These are phyloP conservation scores for Aegilops sharonensis DNA, from an alignment of 176 grass and related monocot genomes.

Conservation along the genomic window DNA sequence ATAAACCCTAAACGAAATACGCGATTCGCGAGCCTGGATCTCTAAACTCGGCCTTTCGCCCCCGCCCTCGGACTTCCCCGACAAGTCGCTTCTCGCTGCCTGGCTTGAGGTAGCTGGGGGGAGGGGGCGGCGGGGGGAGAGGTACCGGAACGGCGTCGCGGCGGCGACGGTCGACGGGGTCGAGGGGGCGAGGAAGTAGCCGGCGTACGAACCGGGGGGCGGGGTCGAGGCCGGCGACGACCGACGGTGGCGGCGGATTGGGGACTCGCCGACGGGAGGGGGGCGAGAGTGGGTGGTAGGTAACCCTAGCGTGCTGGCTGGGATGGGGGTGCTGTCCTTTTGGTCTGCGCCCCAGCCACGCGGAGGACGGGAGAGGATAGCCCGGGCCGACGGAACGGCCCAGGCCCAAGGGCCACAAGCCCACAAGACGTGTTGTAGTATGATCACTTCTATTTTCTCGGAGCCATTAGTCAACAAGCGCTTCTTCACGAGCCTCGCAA, in stretches of 20 bases:
- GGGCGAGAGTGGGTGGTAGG: too few relatives aligned
- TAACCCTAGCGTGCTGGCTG: too few relatives aligned
- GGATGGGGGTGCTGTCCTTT: too few relatives aligned
- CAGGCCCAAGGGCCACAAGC: too few relatives aligned
- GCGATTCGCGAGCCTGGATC: not conserved
- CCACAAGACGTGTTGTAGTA: too few relatives aligned
- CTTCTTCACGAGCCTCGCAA: too few relatives aligned
- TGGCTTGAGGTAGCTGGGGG: not conserved
- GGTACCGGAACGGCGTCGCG: not conserved
- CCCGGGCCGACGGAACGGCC: too few relatives aligned
- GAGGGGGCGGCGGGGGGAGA: not conserved
- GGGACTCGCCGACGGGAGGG: not conserved
- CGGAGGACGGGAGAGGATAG: too few relatives aligned
- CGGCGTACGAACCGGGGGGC: too few relatives aligned
- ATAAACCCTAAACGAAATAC: not conserved
- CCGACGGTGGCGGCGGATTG: not conserved
- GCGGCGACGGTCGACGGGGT: not conserved
- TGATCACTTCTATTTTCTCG: too few relatives aligned
- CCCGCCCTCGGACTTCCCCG: not conserved
- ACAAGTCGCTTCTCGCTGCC: not conserved
- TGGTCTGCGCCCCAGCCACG: too few relatives aligned
- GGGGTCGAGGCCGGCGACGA: not conserved
- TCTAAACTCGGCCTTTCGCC: not conserved
- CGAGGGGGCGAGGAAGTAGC: not conserved
- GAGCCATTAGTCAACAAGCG: too few relatives aligned